Base-by-base conservation (phyloP, 139 green algal species). In the Trebouxia sp. region DNA sequence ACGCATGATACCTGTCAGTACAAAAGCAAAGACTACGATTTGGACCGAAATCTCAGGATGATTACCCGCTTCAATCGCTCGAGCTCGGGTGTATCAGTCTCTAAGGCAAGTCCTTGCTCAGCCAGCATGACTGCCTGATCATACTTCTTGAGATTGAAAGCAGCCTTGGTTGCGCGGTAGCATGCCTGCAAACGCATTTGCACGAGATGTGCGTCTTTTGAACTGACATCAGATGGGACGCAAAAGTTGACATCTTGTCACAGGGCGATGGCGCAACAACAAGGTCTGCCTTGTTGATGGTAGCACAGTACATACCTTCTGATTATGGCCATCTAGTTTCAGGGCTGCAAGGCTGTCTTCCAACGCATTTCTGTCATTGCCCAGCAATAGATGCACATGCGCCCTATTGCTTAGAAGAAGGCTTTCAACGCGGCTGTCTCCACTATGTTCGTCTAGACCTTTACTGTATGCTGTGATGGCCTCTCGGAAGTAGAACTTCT, bases 301-400 rank as follows among this genome's bases (percentile, higher is more conserved):
- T n/a, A n/a, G n/a, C n/a, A n/a, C n/a, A n/a, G n/a, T n/a, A n/a
- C n/a, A n/a, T 24, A 77, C 69, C 69, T 77, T 77, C 9, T 56
- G 11, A 53, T 86, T 97, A 96, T 42, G 93, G 42, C 78, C 88
- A 92, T 35, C 26, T 45, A 0, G 87, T 65, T 81, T 94, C 85
- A 14, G 20, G 0, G 90, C 92, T 24, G 58, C 45, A 48, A 85
- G 45, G 28, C 74, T 85, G 78, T 96, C 92, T 55, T 91, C 69
- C 77, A 95, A 72, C 0, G 92, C 92, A 45, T 88, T 91, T 26
- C 90, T 77, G 82, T 91, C 91, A 88, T 97, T 97, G 28, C 88
- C 89, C 20, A 97, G 84, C 28, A 92, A 51, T n/a, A 93, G 84
- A 45, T 96, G 83, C 26, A 91, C 92, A n/a, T 97, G 93, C 0